Evolutionary conservation across 1,284 basidiomycete species (phyloP).

Genomic region (Pseudomicrostroma phylloplanum): DNA sequence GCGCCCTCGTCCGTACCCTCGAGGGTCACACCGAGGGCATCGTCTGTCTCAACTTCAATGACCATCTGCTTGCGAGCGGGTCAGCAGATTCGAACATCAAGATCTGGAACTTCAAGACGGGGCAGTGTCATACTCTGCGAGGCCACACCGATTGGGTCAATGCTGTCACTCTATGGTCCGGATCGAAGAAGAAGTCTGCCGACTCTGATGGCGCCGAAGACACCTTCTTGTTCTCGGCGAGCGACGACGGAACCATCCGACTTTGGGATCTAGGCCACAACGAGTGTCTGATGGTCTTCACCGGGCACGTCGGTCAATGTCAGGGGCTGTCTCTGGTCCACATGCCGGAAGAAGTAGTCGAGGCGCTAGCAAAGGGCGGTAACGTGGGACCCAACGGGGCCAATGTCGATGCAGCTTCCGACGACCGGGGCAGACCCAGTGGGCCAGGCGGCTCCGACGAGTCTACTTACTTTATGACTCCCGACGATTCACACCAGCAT

Average conservation of each 20-base stretch:
- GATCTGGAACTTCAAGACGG: conserved; percentile 84
- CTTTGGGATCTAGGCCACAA: conserved; percentile 84
- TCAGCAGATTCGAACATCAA: conserved; percentile 49
- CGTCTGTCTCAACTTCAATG: conserved; percentile 85
- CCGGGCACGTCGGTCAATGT: conserved; percentile 88
- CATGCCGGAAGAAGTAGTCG: conserved; percentile 43
- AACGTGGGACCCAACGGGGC: conserved; percentile 40
- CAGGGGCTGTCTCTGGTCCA: conserved; percentile 79
- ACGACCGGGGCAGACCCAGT: background rate
- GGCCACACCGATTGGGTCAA: conserved; percentile 98
- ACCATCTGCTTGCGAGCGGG: conserved; percentile 69
- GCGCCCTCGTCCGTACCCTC: conserved; percentile 77
- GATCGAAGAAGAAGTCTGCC: conserved; percentile 47
- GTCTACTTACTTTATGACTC: conserved; percentile 1
- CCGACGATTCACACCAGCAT: background rate
- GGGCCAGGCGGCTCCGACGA: background rate
- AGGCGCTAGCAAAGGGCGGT: conserved; percentile 34
- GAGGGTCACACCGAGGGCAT: conserved; percentile 89
- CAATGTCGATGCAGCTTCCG: background rate
- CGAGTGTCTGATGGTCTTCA: conserved; percentile 75
- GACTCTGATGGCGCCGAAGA: conserved; percentile 19
- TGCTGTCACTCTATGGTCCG: conserved; percentile 86
- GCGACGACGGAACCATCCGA: conserved; percentile 86
- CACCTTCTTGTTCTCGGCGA: conserved; percentile 75
- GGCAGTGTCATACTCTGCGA: conserved; percentile 82